Base-by-base conservation (phyloP, 148 eudicot species). In the Rhododendron griersonianum region DNA sequence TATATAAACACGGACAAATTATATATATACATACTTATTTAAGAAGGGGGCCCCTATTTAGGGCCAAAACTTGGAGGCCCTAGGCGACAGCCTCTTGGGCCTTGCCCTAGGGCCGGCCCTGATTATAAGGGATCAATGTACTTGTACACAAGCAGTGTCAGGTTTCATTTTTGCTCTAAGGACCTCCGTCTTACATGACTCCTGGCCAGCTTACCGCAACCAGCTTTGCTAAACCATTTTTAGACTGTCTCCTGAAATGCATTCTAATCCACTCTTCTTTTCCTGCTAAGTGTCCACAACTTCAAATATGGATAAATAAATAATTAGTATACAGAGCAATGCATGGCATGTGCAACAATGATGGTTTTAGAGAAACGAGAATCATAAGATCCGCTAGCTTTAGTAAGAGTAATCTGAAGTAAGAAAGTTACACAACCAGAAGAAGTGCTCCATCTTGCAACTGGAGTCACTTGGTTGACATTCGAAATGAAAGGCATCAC, bases 391-490 rank as follows among this genome's bases (percentile, higher is more conserved):
- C 15, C 41, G 33, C 61, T 11, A 81, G 47, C 16, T 16, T 30
- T 30, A 81, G n/a, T 57, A 21, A 81, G 41, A 53, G n/a, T 55
- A 25, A 83, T 47, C 33, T 47, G 13, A 69, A 45, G 48, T 25
- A 83, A 59, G 84, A 13, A 39, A 83, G 37, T 47, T 41, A 30
- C 77, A 44, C 59, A 84, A 61, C 51, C 11, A 82, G 75, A 82
- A 59, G 51, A 82, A 61, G 33, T 63, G 45, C 41, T 16, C 13
- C 39, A 4, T 63, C 35, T 47, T 63, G 65, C 48, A 81, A 18
- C 3, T 28, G 83, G 83, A 53, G 25, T 81, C 39, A 53, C 10
- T 81, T 55, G n/a, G 83, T 25, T 35, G 37, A 57, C n/a, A 28
- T 47, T 81, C 28, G 57, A 81, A 33, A 55, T 18, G 33, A 80